These are phyloP conservation scores for Phytopythium litorale DNA, from an alignment of 352 stramenopile species.

Conservation along the genomic window DNA sequence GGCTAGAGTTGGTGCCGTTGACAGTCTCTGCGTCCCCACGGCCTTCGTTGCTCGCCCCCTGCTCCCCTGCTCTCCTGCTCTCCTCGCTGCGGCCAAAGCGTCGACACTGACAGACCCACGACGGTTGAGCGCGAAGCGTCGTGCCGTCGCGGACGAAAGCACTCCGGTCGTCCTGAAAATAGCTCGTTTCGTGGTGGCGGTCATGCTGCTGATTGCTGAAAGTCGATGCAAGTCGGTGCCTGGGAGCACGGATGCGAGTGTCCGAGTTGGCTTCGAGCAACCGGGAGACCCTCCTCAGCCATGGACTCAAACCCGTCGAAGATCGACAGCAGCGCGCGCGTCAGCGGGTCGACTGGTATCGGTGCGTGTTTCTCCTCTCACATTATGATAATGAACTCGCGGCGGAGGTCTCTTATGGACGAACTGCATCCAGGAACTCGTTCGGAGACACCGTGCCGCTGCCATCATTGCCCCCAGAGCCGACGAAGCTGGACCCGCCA, in stretches of 20 bases:
- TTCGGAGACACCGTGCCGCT: conserved; percentile 43
- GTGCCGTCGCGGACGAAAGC: not conserved
- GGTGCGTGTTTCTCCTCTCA: conserved; percentile 23
- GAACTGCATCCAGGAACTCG: conserved; percentile 37
- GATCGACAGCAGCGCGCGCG: not conserved
- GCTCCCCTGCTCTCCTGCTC: no score
- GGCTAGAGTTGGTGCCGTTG: not conserved
- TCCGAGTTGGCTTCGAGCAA: not conserved
- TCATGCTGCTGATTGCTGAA: not conserved
- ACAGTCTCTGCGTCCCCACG: no score
- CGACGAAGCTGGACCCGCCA: conserved; percentile 38
- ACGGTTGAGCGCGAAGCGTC: conserved; percentile 4
- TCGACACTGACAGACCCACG: conserved; percentile 1
- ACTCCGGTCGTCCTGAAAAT: not conserved
- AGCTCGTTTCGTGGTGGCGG: not conserved
- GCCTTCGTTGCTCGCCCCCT: no score
- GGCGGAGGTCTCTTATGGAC: not conserved
- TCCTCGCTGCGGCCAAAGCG: not conserved
- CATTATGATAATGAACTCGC: not conserved
- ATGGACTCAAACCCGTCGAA: not conserved
- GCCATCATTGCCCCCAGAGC: conserved; percentile 32
- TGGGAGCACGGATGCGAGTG: not conserved
- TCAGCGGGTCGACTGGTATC: conserved; percentile 39
- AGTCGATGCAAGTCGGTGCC: not conserved
- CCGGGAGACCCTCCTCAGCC: not conserved